Evolutionary conservation across 2,329 filamentous ascomycete species (phyloP), one percentile per base, ranked within the genome.

Genomic region (Lomentospora prolificans): DNA sequence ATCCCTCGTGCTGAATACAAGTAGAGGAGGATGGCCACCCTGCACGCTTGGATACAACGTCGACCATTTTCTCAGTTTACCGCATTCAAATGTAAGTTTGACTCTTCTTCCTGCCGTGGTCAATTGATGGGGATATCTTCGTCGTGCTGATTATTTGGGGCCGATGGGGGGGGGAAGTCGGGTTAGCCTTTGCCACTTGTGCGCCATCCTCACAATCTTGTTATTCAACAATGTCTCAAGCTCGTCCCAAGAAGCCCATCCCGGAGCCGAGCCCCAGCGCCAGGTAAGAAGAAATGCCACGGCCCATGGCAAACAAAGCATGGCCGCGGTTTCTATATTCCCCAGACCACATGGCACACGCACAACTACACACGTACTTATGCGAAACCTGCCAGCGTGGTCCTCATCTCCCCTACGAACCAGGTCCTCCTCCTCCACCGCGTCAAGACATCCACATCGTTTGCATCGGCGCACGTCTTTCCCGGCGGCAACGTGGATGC

Each of bases 391-490:
- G 59, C n/a, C 36, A 64, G 61, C 50, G 84, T 97, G 50, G 75
- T 97, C 31, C 78, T 97, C 12, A 75, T 99, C 51, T 96, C 94
- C 0, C 87, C 90, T 0, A 77, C 79, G 53, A 96, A 97, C 68
- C 84, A 96, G 67, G 82, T 97, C 50, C 79, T 99, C 1, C 82
- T 97, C 17, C 82, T 97, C 7, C 90, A 90, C 68, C 85, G 94
- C 59, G 89, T 95, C 2, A 79, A 85, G 60, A 90, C 86, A 1
- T 94, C 89, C 0, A 83, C 81, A 1, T 87, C 90, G 2, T 97
- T 96, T 65, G 82, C 92, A 3, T 92, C 89, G 0, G 94, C 92
- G 0, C 90, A 97, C 66, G 94, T 99, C 58, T 99, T 99, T 62
- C 92, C 94, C 0, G 94, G 94, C 31, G 94, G 94, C 4, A 90